Percentiles rank a stretch among this genome's conserved stretches.
Evolutionary conservation across 495 filamentous ascomycete species (phyloP).

Genomic region (Wilcoxina mikolae): DNA sequence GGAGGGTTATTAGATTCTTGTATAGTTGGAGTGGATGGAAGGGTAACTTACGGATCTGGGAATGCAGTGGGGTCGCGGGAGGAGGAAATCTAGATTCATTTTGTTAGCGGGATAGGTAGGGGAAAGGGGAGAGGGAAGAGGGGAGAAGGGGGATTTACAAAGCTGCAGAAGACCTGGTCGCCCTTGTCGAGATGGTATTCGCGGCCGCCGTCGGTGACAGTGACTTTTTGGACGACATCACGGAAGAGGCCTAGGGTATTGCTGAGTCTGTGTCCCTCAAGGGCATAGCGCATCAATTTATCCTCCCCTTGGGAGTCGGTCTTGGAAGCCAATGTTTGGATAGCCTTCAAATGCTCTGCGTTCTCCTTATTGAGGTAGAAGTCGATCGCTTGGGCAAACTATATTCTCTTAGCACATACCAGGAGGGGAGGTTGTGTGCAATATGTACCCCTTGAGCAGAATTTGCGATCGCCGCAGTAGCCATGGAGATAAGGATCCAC

Average conservation of each 20-base stretch:
- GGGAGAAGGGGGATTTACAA: too few species aligned
- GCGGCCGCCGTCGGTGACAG: neutral
- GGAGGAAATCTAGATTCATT: neutral
- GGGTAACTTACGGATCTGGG: constrained; percentile 14
- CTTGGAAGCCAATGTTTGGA: constrained; percentile 8
- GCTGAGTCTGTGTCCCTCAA: constrained; percentile 17
- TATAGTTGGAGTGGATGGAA: too few species aligned
- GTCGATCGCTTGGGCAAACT: constrained; percentile 22
- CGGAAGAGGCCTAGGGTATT: constrained; percentile 19
- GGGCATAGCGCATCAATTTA: constrained; percentile 13
- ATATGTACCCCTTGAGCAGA: constrained; percentile 3
- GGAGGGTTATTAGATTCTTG: neutral
- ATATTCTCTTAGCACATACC: neutral
- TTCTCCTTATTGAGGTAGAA: constrained; percentile 20
- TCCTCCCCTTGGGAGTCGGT: constrained; percentile 8
- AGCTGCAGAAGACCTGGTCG: constrained; percentile 17
- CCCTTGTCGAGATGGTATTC: constrained; percentile 7
- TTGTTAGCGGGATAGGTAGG: neutral
- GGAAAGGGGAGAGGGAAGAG: neutral
- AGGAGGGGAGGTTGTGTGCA: neutral
- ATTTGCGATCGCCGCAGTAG: constrained; percentile 16
- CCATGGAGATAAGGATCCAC: constrained; percentile 17
- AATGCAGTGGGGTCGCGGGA: constrained; percentile 11
- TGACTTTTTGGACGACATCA: constrained; percentile 4
- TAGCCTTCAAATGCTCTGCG: constrained; percentile 14